phyloP scores from a whole-genome alignment of 225 moss, liverwort and hornwort species.

The Thuidium tamariscinum region DNA sequence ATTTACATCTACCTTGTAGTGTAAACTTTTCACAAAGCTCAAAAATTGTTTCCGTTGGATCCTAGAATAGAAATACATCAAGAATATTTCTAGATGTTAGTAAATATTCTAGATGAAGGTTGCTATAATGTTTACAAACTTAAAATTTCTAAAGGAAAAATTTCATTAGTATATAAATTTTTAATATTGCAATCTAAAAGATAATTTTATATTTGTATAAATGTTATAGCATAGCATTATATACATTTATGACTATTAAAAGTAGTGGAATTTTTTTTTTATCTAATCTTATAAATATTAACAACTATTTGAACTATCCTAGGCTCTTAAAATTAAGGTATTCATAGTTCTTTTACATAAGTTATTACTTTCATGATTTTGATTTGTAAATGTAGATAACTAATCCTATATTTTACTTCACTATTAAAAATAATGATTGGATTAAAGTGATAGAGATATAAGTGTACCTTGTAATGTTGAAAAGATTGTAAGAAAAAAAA shows the following conservation, averaged over 20 bases:
- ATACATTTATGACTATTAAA: not conserved
- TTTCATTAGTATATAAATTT: not conserved
- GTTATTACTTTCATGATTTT: no score
- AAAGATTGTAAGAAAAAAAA: not conserved
- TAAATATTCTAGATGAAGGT: not conserved
- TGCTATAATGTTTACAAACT: accelerated
- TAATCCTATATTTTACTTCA: not conserved
- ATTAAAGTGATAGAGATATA: not conserved
- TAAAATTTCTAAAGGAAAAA: no score
- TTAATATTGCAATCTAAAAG: not conserved
- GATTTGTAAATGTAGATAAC: not conserved
- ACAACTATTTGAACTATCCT: accelerated
- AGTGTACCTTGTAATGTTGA: no score
- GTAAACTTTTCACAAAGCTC: not conserved
- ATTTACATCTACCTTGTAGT: not conserved
- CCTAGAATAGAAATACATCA: not conserved
- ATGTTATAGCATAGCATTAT: not conserved
- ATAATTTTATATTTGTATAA: not conserved
- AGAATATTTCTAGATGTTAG: not conserved
- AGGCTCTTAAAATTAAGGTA: accelerated
- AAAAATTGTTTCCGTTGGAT: not conserved
- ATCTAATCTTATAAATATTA: no score
- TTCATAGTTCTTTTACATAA: not conserved
- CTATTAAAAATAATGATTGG: not conserved
- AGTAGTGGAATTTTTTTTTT: not conserved